A percentile compares a stretch with the other conserved stretches of the same genome.
phyloP scores from a whole-genome alignment of 2,329 filamentous ascomycete genomes.

The Dothistroma pini region DNA sequence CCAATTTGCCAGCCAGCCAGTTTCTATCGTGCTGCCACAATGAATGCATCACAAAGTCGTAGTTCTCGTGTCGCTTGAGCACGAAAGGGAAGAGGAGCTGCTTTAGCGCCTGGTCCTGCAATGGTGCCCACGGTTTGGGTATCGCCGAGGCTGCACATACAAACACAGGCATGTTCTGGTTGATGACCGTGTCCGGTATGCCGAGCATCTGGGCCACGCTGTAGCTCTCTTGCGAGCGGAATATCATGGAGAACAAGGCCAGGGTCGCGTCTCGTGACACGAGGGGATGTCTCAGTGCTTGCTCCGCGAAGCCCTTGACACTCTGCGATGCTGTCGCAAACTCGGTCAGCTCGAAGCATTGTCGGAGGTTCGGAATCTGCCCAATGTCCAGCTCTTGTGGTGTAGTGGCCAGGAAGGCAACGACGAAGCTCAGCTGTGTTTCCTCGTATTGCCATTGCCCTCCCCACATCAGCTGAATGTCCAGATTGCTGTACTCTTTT shows the following conservation, averaged over 20 bases:
- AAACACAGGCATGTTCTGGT: constrained; percentile 74
- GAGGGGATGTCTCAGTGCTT: constrained; percentile 77
- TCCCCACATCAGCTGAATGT: constrained; percentile 88
- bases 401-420: constrained; percentile 74
- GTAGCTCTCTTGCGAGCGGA: constrained; percentile 57
- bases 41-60: constrained; percentile 85
- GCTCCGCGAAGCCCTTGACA: constrained; percentile 57
- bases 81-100: constrained; percentile 82
- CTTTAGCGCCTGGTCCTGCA: constrained; percentile 71
- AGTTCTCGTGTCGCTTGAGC: constrained; percentile 69
- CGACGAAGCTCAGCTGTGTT: constrained; percentile 89
- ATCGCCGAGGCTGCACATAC: constrained; percentile 74
- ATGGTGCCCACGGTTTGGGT: constrained; percentile 69
- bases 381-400: constrained; percentile 76
- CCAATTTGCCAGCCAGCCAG: constrained; percentile 78
- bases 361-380: constrained; percentile 75
- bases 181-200: constrained; percentile 59
- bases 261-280: constrained; percentile 81
- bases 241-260: constrained; percentile 60
- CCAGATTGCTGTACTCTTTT: constrained; percentile 59
- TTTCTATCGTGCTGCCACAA: constrained; percentile 86
- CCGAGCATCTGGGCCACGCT: constrained; percentile 53
- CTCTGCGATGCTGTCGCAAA: constrained; percentile 60
- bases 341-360: constrained; percentile 67
- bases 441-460: constrained; percentile 79